Base-by-base conservation (phyloP, 2,329 filamentous ascomycete species). In the Byssothecium circinans region DNA sequence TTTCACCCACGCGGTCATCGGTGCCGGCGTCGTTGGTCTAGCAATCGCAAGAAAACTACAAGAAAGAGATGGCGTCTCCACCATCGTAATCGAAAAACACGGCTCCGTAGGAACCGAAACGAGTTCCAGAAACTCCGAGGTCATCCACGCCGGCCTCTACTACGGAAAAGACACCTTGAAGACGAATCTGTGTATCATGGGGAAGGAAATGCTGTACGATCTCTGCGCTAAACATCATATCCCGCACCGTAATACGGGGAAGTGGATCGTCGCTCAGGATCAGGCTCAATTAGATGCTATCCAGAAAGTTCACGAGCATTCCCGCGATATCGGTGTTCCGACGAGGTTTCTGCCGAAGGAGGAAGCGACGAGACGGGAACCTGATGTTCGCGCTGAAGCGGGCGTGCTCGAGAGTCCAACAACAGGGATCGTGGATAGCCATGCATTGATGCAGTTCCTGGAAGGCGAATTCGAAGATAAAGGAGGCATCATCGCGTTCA, bases 81-180 rank as follows among this genome's bases (percentile, higher is more conserved):
- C 89, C 0, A 78, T 96, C 11, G 77, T 96, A 44, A 83, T 96
- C 1, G 91, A 96, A 72, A 84, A 88, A 20, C 88, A 96, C 75
- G 72, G 78, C 18, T 78, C 81, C 41, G 79, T 88, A 20, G 91
- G 91, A 41, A 92, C 84, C 22, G 91, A 96, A 75, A 96, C 91
- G 0, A 91, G 87, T 53, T 89, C 87, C 56, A 85, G 91, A 58
- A 96, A 96, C 75, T 92, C 88, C 65, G 91, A 97, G 80, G 82
- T 97, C 45, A 95, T 99, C 60, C 94, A 99, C 70, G 94, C 89
- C 1, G 94, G 94, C 12, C 81, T 97, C 54, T 97, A 96, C 79
- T 96, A 96, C 72, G 89, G 88, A 14, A 68, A 78, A 5, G 72
- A 75, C 33, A 86, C 85, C 1, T 82, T 96, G 43, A 99, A 99